phyloP scores from a whole-genome alignment of 495 filamentous ascomycete genomes.

The Friedmanniomyces simplex region DNA sequence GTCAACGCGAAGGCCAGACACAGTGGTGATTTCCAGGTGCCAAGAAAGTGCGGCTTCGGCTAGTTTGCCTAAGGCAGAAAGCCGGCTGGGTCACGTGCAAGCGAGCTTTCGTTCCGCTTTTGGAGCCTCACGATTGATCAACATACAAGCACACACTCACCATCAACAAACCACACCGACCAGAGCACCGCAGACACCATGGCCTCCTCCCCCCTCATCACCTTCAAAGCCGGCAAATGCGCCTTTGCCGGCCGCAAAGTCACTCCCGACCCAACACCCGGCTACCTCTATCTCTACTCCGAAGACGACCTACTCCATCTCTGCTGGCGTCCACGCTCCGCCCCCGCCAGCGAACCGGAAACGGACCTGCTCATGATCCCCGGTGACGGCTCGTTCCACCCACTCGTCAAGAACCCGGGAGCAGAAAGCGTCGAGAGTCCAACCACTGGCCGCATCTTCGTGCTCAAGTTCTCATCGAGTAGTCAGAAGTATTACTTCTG shows the following conservation, averaged over 20 bases:
- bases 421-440: slow-evolving; percentile 45
- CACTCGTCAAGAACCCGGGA: slow-evolving; percentile 44
- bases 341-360: slow-evolving; percentile 56
- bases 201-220: slow-evolving; percentile 78
- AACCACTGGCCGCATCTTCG: slow-evolving; percentile 84
- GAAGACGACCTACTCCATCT: slow-evolving; percentile 96
- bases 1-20: too few relatives aligned
- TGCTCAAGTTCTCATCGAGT: slow-evolving; percentile 89
- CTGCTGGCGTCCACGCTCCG: slow-evolving; percentile 74
- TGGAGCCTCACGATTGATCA: not conserved
- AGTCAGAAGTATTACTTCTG: slow-evolving; percentile 89
- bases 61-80: too few relatives aligned
- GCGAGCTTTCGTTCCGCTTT: not conserved
- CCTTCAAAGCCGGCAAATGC: slow-evolving; percentile 94
- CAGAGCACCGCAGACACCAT: slow-evolving; percentile 35
- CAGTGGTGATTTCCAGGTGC: too few relatives aligned
- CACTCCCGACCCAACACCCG: slow-evolving; percentile 56
- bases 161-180: not conserved
- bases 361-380: slow-evolving; percentile 85
- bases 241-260: slow-evolving; percentile 51
- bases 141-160: not conserved
- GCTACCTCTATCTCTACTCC: slow-evolving; percentile 86
- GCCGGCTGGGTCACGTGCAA: not conserved
- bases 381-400: slow-evolving; percentile 69
- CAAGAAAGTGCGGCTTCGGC: too few relatives aligned